Evolutionary conservation across 441 rosid species (phyloP).

Genomic region (Adansonia rubrostipa): DNA sequence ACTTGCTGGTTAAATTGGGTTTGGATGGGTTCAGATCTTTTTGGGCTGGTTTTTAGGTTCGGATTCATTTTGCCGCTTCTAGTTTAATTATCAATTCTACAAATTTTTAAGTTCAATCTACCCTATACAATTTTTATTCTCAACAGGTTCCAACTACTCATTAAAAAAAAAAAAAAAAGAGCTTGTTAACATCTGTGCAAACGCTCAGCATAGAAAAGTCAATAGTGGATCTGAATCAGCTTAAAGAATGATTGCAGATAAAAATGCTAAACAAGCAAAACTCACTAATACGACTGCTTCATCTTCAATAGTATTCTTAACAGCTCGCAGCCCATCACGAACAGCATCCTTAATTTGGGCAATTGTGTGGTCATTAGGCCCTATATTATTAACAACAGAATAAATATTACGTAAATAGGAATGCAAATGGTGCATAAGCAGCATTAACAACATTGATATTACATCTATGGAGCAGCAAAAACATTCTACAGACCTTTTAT

Average conservation of each 20-base stretch:
- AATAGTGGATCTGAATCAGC: neutral
- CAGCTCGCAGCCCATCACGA: constrained; percentile 87
- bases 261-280: constrained; percentile 14
- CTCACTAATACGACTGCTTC: constrained; percentile 87
- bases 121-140: neutral
- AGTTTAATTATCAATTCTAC: neutral
- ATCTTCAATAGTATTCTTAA: constrained; percentile 93
- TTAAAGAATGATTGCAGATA: neutral
- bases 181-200: too few species aligned
- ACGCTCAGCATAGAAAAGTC: neutral
- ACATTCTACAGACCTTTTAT: constrained; percentile 66
- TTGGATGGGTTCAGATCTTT: too few species aligned
- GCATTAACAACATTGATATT: neutral
- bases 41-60: too few species aligned
- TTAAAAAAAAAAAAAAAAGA: too few species aligned
- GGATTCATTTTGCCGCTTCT: too few species aligned
- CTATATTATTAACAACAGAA: constrained; percentile 39
- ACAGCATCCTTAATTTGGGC: constrained; percentile 58
- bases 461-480: neutral
- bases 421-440: constrained; percentile 5
- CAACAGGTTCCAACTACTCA: neutral
- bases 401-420: neutral
- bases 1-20: too few species aligned
- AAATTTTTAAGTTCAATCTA: neutral
- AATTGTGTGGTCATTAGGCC: constrained; percentile 97